Base-by-base conservation (phyloP, 257 asterid species). In the Solanum sparsipilum region DNA sequence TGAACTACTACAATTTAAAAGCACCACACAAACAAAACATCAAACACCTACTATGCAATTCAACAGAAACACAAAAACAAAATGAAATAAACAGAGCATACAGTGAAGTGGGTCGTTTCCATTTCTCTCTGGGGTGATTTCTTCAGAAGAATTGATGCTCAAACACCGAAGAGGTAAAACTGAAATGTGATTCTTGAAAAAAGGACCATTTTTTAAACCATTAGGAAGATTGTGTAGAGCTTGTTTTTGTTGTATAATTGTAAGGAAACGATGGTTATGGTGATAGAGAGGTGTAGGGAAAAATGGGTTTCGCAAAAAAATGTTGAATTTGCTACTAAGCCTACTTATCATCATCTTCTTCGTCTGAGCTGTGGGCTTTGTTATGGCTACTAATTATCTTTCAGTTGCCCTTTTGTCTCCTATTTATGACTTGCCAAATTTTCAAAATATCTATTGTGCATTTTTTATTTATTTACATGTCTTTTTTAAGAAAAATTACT, bases 31-130 rank as follows among this genome's bases (percentile, higher is more conserved):
- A 90, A 70, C 91, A 90, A 92, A 84, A 34, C 35, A 56, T 87
- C 97, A 90, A 91, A 94, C 95, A 91, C 84, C 60, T 94, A 89
- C 93, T 81, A 84, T 73, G 86, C 96, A 87, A 35, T 25, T 13
- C 39, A 38, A 63, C 74, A 39, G 44, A 3, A 48, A 72, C 79
- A 84, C 16, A 13, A 52, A 44, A 16, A 35, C 5, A 79, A 23
- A 18, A 2, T 44, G 39, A 16, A 84, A 38, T 1, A 39, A 0
- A 34, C n/a, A 74, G 41, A 78, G 79, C 88, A 41, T 78, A 93
- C 95, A 83, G 36, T 87, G 86, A 76, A 6, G 75, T 21, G 87
- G 20, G 78, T 34, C 72, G 20, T 86, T 34, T 32, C 20, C 87
- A 63, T 74, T 84, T 78, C 75, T 68, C 13, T 90, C 21, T 82